phyloP scores from a whole-genome alignment of 1,284 basidiomycete species.

The Fomes fomentarius region DNA sequence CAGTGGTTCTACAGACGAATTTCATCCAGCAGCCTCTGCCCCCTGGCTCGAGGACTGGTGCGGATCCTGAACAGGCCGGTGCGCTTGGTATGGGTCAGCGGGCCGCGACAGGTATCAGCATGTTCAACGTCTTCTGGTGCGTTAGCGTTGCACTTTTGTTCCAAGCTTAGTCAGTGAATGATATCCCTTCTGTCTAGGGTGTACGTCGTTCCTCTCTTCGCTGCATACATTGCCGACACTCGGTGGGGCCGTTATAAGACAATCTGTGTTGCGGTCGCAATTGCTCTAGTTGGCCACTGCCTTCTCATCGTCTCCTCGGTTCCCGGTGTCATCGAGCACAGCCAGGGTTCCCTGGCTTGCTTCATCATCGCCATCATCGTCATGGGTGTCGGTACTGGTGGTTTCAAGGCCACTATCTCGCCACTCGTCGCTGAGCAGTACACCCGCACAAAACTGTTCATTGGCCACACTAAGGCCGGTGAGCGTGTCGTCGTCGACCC shows the following conservation, averaged over 20 bases:
- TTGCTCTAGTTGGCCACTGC: slow-evolving; percentile 71
- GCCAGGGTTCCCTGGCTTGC: slow-evolving; percentile 57
- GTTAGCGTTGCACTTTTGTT: too few relatives aligned
- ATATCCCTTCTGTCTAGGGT: slow-evolving; percentile 40
- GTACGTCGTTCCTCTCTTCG: slow-evolving; percentile 62
- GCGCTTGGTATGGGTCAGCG: slow-evolving; percentile 70
- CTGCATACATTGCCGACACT: slow-evolving; percentile 79
- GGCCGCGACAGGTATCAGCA: slow-evolving; percentile 70
- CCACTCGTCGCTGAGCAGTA: slow-evolving; percentile 84
- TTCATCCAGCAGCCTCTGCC: slow-evolving; percentile 77
- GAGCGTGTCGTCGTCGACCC: slow-evolving; percentile 87
- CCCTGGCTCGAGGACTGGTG: slow-evolving; percentile 66
- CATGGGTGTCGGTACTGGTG: slow-evolving; percentile 68
- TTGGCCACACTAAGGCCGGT: slow-evolving; percentile 58
- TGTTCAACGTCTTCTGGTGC: slow-evolving; percentile 67
- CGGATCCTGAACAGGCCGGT: slow-evolving; percentile 64
- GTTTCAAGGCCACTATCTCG: slow-evolving; percentile 83
- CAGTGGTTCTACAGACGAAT: slow-evolving; percentile 52
- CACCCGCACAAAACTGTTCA: slow-evolving; percentile 56
- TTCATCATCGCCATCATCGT: slow-evolving; percentile 72
- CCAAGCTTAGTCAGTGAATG: too few relatives aligned
- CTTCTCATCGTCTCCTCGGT: slow-evolving; percentile 75
- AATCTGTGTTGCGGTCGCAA: slow-evolving; percentile 55
- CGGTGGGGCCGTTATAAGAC: slow-evolving; percentile 79
- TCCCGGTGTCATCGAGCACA: slow-evolving; percentile 68